Conservation (phyloP, 257 asterid genomes). For the Lantana camara region DNA sequence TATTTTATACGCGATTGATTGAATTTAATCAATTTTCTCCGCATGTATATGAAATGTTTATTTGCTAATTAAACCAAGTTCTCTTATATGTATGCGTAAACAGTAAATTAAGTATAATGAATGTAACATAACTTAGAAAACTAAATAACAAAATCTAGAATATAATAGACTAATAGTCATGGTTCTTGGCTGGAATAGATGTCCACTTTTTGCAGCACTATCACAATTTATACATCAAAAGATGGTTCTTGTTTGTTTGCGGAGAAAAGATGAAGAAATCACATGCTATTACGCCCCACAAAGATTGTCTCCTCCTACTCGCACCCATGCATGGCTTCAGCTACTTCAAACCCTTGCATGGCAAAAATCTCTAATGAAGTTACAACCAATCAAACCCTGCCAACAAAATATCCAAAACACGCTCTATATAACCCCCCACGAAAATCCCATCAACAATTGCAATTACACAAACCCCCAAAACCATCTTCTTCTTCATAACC, state of each 20-base stretch:
- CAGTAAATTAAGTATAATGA: too few species aligned
- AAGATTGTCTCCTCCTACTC: slow-evolving; percentile 1
- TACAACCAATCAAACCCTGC: slow-evolving; percentile 20
- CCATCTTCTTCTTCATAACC: neutral
- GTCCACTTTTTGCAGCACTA: neutral
- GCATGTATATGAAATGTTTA: too few species aligned
- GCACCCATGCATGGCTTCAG: slow-evolving; percentile 8
- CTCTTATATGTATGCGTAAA: too few species aligned
- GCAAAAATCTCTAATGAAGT: slow-evolving; percentile 18
- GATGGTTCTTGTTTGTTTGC: slow-evolving; percentile 35
- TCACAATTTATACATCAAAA: slow-evolving; percentile 22
- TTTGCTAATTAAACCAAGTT: too few species aligned
- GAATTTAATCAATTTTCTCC: too few species aligned
- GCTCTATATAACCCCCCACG: slow-evolving; percentile 29
- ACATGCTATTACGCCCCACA: slow-evolving; percentile 42
- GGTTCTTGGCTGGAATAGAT: neutral
- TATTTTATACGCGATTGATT: too few species aligned
- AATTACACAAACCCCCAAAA: neutral
- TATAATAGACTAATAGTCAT: too few species aligned
- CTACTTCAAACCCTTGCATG: neutral
- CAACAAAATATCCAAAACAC: slow-evolving; percentile 13
- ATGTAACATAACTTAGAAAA: too few species aligned
- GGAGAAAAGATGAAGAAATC: slow-evolving; percentile 26
- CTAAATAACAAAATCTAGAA: too few species aligned
- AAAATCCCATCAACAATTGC: slow-evolving; percentile 29